Base-by-base conservation (phyloP, 148 eudicot species). In the Rhododendron ovatum region DNA sequence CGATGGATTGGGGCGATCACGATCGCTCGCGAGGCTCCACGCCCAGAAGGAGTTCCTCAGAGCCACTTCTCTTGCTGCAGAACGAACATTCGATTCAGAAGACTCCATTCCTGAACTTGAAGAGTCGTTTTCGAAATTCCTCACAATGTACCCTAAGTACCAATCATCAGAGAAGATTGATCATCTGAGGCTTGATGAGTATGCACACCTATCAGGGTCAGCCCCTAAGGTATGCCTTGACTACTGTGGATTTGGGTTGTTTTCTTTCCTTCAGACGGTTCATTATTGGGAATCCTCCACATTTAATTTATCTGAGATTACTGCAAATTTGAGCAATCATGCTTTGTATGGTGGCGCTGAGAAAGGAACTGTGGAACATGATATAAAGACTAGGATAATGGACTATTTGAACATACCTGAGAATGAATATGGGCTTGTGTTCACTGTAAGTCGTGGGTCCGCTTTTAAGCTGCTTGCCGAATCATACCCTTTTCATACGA, bases 231-330 rank as follows among this genome's bases (percentile, higher is more conserved):
- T 98, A 90, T 89, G 95, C 87, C 96, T 98, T 78, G 99, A 98
- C 79, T 98, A 98, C 63, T 98, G 99, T 91, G 98, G 99, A 71
- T 98, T 98, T 88, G 99, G 99, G 88, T 75, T 98, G 89, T 98
- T 98, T 90, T 98, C 99, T 18, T 93, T 93, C 77, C 93, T 95
- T 53, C 99, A 98, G 88, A 91, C 92, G 61, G 91, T 94, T 35
- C 92, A 94, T 86, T 94, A 93, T 89, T 94, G 96, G 96, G 97
- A 95, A 39, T 91, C 99, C 43, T 94, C 93, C 50, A 93, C 94
- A 17, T 95, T 98, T 91, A 94, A 93, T 84, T 91, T 98, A 89
- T 93, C 98, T 88, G 99, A 98, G 89, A 98, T 95, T 69, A 93
- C 93, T 90, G 96, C 96, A 77, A 95, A 98, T 91, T 91, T 98